phyloP scores from a whole-genome alignment of 495 filamentous ascomycete species.

The Sphaerosporella brunnea region DNA sequence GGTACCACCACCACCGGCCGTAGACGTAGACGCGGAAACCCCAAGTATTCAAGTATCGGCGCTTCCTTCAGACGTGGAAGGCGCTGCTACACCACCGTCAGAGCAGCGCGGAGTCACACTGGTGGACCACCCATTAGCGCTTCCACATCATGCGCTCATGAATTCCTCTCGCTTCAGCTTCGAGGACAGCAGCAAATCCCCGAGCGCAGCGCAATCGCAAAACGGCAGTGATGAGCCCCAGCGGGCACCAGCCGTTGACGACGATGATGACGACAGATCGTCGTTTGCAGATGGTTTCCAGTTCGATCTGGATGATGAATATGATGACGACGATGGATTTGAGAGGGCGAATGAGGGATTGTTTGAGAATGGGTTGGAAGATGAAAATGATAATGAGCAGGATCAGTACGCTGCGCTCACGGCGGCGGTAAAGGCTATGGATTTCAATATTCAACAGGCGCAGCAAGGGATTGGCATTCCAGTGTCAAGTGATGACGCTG shows the following conservation, averaged over 20 bases:
- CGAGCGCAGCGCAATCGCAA: slow-evolving; percentile 18
- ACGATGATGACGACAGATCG: slow-evolving; percentile 30
- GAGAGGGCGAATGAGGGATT: slow-evolving; percentile 28
- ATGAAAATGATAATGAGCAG: not conserved
- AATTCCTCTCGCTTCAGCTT: slow-evolving; percentile 59
- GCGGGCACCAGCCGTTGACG: no score
- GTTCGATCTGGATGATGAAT: slow-evolving; percentile 43
- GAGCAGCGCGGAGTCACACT: slow-evolving; percentile 16
- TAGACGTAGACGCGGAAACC: not conserved
- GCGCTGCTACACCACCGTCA: not conserved
- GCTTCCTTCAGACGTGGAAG: not conserved
- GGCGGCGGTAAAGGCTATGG: slow-evolving; percentile 3
- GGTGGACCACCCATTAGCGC: slow-evolving; percentile 28
- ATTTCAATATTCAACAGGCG: not conserved
- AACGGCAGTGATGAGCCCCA: slow-evolving; percentile 46
- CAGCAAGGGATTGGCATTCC: slow-evolving; percentile 13
- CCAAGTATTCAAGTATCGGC: not conserved
- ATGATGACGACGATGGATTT: slow-evolving; percentile 38
- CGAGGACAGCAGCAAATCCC: slow-evolving; percentile 36
- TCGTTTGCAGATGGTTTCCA: slow-evolving; percentile 47
- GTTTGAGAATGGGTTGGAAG: slow-evolving; percentile 6
- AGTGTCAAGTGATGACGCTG: slow-evolving; percentile 1
- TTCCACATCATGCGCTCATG: slow-evolving; percentile 44
- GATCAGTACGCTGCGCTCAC: slow-evolving; percentile 1
- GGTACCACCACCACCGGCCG: not conserved